Conservation (phyloP, 2,329 filamentous ascomycete genomes). For the Calonectria pteridis region DNA sequence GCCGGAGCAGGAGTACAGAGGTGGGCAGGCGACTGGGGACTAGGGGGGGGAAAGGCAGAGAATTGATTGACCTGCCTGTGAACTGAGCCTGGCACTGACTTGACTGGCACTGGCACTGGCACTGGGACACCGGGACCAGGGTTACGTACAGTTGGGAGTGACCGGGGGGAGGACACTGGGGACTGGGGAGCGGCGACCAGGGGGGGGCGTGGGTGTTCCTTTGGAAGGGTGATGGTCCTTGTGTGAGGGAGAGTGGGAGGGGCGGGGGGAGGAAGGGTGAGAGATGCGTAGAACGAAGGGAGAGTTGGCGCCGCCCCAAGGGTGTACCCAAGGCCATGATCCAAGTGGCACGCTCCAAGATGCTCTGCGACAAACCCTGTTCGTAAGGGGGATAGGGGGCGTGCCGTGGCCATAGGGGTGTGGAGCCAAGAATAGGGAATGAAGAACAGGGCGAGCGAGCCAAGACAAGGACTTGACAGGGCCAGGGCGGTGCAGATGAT, state of each 20-base stretch:
- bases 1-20: constrained; percentile 24
- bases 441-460: constrained; percentile 40
- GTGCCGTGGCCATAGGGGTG: constrained; percentile 4
- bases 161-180: constrained; percentile 35
- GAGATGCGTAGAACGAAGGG: constrained; percentile 27
- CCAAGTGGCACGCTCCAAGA: constrained; percentile 25
- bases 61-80: constrained; percentile 37
- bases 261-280: constrained; percentile 29
- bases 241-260: constrained; percentile 24
- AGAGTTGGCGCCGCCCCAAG: constrained; percentile 13
- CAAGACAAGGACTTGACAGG: constrained; percentile 38
- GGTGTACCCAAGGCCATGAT: constrained; percentile 13
- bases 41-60: constrained; percentile 9
- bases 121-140: constrained; percentile 31
- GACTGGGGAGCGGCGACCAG: constrained; percentile 39
- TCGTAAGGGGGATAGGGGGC: constrained; percentile 32
- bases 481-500: constrained; percentile 34
- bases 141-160: constrained; percentile 32
- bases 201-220: constrained; percentile 34
- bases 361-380: constrained; percentile 42
- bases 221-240: constrained; percentile 18
- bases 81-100: constrained; percentile 32
- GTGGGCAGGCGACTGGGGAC: constrained; percentile 28
- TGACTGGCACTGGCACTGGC: constrained; percentile 25
- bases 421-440: constrained; percentile 13